phyloP scores from a whole-genome alignment of 345 rosid genomes.

The Salix koriyanagi region DNA sequence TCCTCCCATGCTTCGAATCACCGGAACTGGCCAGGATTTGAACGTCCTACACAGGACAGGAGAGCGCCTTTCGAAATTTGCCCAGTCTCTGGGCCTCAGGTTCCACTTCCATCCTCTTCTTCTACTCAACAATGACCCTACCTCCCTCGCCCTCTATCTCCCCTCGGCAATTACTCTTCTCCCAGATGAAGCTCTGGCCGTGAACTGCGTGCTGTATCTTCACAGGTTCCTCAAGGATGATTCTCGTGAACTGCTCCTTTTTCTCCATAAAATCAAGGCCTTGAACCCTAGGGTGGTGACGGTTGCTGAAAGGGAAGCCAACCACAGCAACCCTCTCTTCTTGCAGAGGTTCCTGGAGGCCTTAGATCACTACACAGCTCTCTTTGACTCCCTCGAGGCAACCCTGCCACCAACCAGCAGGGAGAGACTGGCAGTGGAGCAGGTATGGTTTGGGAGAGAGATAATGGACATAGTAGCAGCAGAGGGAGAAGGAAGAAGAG shows the following conservation, averaged over 20 bases:
- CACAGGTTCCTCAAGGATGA: constrained; percentile 58
- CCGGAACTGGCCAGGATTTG: constrained; percentile 72
- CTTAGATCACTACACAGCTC: constrained; percentile 66
- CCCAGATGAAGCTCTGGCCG: constrained; percentile 68
- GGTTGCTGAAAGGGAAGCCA: constrained; percentile 77
- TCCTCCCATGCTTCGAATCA: constrained; percentile 74
- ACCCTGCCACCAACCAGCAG: constrained; percentile 83
- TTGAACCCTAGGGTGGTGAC: constrained; percentile 76
- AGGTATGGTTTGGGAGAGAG: constrained; percentile 83
- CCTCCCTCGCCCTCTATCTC: constrained; percentile 39
- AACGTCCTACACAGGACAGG: constrained; percentile 65
- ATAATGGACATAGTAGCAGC: constrained; percentile 66
- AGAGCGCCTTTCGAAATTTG: constrained; percentile 74
- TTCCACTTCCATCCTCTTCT: constrained; percentile 79
- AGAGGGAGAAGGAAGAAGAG: constrained; percentile 57
- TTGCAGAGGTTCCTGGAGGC: constrained; percentile 68
- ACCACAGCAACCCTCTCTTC: constrained; percentile 65
- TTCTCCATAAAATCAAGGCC: constrained; percentile 59
- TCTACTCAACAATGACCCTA: constrained; percentile 47
- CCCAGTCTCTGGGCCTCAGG: constrained; percentile 66
- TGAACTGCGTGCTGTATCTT: constrained; percentile 70
- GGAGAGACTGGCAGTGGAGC: constrained; percentile 76
- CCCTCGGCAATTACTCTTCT: constrained; percentile 42
- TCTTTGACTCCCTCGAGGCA: constrained; percentile 86
- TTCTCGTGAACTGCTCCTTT: constrained; percentile 37